These are phyloP conservation scores for Zanthoxylum bungeanum DNA, from an alignment of 345 rosid genomes.

Conservation along the genomic window DNA sequence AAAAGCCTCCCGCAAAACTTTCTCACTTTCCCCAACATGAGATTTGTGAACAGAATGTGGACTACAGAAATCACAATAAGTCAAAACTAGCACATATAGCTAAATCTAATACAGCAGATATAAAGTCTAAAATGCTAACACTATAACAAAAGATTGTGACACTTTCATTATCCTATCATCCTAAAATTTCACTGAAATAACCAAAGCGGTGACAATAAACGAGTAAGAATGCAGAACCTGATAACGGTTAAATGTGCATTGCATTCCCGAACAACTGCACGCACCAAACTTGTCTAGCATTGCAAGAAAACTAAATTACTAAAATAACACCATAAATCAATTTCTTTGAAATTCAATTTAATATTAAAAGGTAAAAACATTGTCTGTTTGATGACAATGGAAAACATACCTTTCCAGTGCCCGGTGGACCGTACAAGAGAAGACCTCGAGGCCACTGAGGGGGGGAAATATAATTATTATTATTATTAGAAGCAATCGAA, in stretches of 20 bases:
- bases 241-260: conserved; percentile 70
- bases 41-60: conserved; percentile 78
- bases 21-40: conserved; percentile 91
- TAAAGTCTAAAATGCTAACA: neutral
- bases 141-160: neutral
- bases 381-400: neutral
- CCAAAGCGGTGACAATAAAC: neutral
- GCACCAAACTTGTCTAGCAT: conserved; percentile 82
- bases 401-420: conserved; percentile 87
- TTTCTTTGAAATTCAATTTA: neutral
- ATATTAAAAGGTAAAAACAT: neutral
- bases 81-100: conserved; percentile 1
- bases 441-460: conserved; percentile 84
- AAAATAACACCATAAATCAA: neutral
- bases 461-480: neutral
- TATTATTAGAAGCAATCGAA: neutral
- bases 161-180: too few species aligned
- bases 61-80: conserved; percentile 33
- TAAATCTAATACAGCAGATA: neutral
- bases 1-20: conserved; percentile 72
- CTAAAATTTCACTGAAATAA: too few species aligned
- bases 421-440: conserved; percentile 89
- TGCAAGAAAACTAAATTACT: conserved; percentile 7
- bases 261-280: conserved; percentile 83
- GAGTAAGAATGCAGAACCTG: conserved; percentile 45